phyloP scores from a whole-genome alignment of 164 flowering plant genomes.

The Vitis rupestris region DNA sequence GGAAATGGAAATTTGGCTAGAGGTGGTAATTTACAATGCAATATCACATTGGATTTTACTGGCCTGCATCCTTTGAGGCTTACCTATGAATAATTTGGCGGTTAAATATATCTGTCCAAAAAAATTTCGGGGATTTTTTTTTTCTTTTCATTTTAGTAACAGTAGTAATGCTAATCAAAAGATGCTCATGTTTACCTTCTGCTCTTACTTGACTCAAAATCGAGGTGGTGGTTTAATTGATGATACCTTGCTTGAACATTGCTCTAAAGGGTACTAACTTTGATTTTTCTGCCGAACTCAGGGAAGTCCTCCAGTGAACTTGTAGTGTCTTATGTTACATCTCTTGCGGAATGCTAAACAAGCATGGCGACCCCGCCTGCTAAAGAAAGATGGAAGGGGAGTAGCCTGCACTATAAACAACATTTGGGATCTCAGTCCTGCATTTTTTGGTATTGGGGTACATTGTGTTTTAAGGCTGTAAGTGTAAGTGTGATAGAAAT shows the following conservation, averaged over 20 bases:
- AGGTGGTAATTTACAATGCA: background rate
- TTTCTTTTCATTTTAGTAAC: too few species aligned
- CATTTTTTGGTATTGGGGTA: background rate
- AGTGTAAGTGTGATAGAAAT: background rate
- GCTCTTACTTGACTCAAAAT: too few species aligned
- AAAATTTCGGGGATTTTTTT: too few species aligned
- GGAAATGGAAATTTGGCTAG: too few species aligned
- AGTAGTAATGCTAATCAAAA: too few species aligned
- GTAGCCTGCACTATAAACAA: background rate
- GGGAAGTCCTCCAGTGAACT: slow-evolving; percentile 57
- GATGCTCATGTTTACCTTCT: too few species aligned
- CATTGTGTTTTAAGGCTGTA: background rate
- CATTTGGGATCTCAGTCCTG: background rate
- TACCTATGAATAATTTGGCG: too few species aligned
- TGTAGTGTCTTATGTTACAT: slow-evolving; percentile 22
- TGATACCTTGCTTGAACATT: background rate
- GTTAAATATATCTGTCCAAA: too few species aligned
- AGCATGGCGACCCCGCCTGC: background rate
- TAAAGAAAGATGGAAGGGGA: background rate
- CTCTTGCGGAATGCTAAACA: background rate
- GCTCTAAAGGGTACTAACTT: background rate
- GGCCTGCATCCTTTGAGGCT: too few species aligned
- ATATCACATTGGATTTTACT: background rate
- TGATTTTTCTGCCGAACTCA: slow-evolving; percentile 15
- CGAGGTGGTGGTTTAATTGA: background rate